These are phyloP conservation scores for Cyberlindnera americana DNA, from an alignment of 805 yeast genomes.

Conservation along the genomic window DNA sequence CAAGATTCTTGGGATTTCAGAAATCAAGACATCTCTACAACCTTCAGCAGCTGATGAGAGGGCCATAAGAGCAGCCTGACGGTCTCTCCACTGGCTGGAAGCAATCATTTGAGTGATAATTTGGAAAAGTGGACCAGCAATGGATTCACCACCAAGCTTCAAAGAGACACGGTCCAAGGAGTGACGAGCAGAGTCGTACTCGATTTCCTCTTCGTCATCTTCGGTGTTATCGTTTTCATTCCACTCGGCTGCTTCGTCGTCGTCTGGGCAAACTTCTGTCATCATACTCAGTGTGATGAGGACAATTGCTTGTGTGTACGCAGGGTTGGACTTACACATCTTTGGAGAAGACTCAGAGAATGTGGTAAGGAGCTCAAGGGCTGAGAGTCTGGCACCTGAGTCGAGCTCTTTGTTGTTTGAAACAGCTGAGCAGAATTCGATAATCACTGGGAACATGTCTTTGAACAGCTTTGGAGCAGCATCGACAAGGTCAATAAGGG, in stretches of 20 bases:
- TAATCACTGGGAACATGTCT: constrained; percentile 85
- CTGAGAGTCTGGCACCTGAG: constrained; percentile 73
- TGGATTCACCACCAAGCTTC: constrained; percentile 73
- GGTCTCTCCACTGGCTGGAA: constrained; percentile 83
- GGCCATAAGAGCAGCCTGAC: constrained; percentile 97
- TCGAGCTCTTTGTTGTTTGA: constrained; percentile 80
- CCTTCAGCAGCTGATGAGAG: constrained; percentile 97
- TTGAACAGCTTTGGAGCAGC: constrained; percentile 92
- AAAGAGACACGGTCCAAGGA: constrained; percentile 89
- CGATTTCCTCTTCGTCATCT: constrained; percentile 81
- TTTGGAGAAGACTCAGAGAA: constrained; percentile 92
- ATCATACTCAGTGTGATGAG: constrained; percentile 74
- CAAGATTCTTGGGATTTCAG: constrained; percentile 75
- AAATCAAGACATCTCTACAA: constrained; percentile 80
- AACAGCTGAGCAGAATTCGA: constrained; percentile 81
- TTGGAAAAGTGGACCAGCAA: constrained; percentile 85
- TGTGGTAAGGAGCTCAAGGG: constrained; percentile 83
- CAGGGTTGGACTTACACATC: constrained; percentile 82
- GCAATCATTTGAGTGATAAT: constrained; percentile 79
- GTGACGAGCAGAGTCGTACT: constrained; percentile 89
- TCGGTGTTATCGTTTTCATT: constrained; percentile 72
- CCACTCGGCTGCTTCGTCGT: constrained; percentile 88
- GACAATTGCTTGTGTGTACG: constrained; percentile 70
- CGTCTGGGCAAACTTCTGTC: constrained; percentile 89
- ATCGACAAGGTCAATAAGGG: constrained; percentile 84